A percentile compares a stretch with the other conserved stretches of the same genome.
Evolutionary conservation across 1,139 yeast species (phyloP).

Genomic region (Diutina pseudorugosa): DNA sequence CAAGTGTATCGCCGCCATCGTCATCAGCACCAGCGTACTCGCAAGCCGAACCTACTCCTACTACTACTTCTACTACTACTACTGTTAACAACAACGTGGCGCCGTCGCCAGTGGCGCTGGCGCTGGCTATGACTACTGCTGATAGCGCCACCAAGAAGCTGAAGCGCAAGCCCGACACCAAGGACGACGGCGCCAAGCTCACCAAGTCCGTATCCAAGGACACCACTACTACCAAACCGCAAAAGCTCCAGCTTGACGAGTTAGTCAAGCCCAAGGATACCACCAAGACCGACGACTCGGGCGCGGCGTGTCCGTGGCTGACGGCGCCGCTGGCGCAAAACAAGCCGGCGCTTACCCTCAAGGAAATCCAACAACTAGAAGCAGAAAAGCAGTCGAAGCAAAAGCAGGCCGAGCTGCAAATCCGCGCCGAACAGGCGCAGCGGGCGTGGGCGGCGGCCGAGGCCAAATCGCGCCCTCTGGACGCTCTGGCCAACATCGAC

Average conservation of each 20-base stretch:
- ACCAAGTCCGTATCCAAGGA: background rate
- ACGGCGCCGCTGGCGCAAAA: constrained; percentile 11
- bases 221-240: background rate
- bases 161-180: background rate
- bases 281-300: background rate
- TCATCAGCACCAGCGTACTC: background rate
- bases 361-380: constrained; percentile 62
- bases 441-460: constrained; percentile 3
- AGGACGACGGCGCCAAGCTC: background rate
- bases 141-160: too few relatives aligned
- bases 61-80: too few relatives aligned
- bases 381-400: constrained; percentile 37
- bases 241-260: background rate
- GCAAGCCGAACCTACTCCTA: constrained; percentile 11
- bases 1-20: background rate
- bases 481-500: background rate
- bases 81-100: too few relatives aligned
- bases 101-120: too few relatives aligned
- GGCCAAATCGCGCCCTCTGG: background rate
- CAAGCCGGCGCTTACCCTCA: constrained; percentile 44
- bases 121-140: too few relatives aligned
- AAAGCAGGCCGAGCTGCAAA: constrained; percentile 21
- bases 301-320: constrained; percentile 22
- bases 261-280: background rate
- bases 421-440: constrained; percentile 11